These are phyloP conservation scores for Arxiozyma slooffiae DNA, from an alignment of 1,139 yeast species.

Conservation along the genomic window DNA sequence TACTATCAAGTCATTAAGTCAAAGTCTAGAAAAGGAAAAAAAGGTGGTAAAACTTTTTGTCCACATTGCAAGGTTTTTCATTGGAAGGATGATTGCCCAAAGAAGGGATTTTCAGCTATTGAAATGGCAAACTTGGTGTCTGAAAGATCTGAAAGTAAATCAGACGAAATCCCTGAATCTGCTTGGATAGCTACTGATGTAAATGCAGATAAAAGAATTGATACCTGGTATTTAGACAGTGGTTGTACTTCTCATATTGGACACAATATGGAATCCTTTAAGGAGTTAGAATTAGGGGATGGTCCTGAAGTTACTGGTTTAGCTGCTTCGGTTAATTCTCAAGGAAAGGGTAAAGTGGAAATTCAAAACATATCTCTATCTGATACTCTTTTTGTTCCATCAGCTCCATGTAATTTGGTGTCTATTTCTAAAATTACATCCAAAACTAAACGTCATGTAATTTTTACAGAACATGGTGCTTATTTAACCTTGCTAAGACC, in stretches of 20 bases:
- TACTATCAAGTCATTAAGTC: not conserved
- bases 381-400: not conserved
- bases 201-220: not conserved
- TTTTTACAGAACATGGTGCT: not conserved
- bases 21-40: too few relatives aligned
- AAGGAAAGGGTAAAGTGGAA: not conserved
- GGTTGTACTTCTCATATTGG: too few relatives aligned
- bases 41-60: too few relatives aligned
- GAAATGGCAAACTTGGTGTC: too few relatives aligned
- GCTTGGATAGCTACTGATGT: not conserved
- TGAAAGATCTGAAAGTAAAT: too few relatives aligned
- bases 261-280: too few relatives aligned
- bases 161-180: not conserved
- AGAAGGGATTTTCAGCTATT: too few relatives aligned
- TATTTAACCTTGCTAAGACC: too few relatives aligned
- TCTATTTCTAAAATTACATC: not conserved
- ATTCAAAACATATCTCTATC: not conserved
- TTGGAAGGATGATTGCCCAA: too few relatives aligned
- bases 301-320: not conserved
- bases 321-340: not conserved
- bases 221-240: not conserved
- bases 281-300: too few relatives aligned
- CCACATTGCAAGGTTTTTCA: too few relatives aligned
- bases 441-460: not conserved
- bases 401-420: not conserved